phyloP scores from a whole-genome alignment of 208 protist genomes.

The Leishmania tropica region DNA sequence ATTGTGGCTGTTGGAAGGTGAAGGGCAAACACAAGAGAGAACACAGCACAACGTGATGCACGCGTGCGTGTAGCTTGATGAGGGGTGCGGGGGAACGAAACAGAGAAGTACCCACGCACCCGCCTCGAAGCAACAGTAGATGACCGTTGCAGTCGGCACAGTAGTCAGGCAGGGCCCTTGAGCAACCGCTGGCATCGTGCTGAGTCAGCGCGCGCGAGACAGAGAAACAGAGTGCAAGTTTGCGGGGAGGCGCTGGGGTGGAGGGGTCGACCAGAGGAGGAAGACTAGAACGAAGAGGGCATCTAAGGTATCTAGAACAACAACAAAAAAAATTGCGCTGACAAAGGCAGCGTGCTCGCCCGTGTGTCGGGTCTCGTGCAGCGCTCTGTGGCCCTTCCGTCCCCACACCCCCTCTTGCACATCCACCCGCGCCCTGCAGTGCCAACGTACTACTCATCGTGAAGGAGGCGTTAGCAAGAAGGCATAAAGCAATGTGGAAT shows the following conservation, averaged over 20 bases:
- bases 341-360: neutral
- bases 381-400: neutral
- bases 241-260: neutral
- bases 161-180: too few species aligned
- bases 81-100: too few species aligned
- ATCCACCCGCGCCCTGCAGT: neutral
- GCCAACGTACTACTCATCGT: neutral
- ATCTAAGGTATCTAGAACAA: conserved; percentile 5
- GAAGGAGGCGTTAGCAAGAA: neutral
- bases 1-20: too few species aligned
- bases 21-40: too few species aligned
- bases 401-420: neutral
- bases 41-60: too few species aligned
- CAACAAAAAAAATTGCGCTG: neutral
- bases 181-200: neutral
- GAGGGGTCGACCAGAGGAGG: neutral
- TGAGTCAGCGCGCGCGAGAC: neutral
- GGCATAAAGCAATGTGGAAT: too few species aligned
- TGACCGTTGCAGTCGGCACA: too few species aligned
- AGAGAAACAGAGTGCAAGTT: neutral
- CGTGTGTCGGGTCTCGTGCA: neutral
- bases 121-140: too few species aligned
- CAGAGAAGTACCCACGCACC: too few species aligned
- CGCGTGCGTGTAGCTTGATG: too few species aligned
- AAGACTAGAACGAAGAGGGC: neutral